Evolutionary conservation across 129 eudicot species (phyloP), one percentile per base, ranked within the genome.

Genomic region (Centrapalus pauciflorus): DNA sequence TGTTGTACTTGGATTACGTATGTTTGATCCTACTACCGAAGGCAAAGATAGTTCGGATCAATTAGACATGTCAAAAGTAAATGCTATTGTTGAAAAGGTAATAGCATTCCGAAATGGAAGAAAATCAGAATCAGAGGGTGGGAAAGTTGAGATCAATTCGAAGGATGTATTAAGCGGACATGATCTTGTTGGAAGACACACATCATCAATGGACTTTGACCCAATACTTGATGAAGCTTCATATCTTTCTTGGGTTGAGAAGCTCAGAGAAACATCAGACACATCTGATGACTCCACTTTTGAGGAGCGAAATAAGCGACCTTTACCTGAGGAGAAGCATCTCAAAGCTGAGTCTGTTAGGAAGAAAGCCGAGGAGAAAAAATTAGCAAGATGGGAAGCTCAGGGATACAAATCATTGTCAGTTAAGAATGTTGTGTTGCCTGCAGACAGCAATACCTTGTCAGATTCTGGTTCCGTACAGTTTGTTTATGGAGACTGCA

Each of bases 401-500:
- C 80, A 78, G 69, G 99, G 99, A 63, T 93, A 93, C 29, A 66
- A 64, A 20, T 86, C 99, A 13, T 56, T 93, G 20, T 52, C 96
- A 20, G 80, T 89, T 11, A 70, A 70, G 59, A 81, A 70, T 58
- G 82, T 87, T 58, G 82, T 77, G 13, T 2, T 16, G 40, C 83
- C 91, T 29, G 24, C 67, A 13, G 76, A 71, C 66, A 56, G 23
- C 34, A 86, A 80, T 69, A 34, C 56, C 5, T 72, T 75, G 74
- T 85, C 90, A 5, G 86, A 80, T 76, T 74, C 87, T 73, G 90
- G 93, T 49, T 55, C 81, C 38, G 95, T 93, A 43, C 82, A 78
- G 65, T 86, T 86, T 76, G 96, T 93, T 58, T 93, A 89, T 35
- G 99, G 96, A 55, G 99, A 93, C 70, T 93, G 99, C 82, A 93